A percentile compares a stretch with the other conserved stretches of the same genome.
These are phyloP conservation scores for Leucosporidium yakuticum DNA, from an alignment of 768 basidiomycete species.

Conservation along the genomic window DNA sequence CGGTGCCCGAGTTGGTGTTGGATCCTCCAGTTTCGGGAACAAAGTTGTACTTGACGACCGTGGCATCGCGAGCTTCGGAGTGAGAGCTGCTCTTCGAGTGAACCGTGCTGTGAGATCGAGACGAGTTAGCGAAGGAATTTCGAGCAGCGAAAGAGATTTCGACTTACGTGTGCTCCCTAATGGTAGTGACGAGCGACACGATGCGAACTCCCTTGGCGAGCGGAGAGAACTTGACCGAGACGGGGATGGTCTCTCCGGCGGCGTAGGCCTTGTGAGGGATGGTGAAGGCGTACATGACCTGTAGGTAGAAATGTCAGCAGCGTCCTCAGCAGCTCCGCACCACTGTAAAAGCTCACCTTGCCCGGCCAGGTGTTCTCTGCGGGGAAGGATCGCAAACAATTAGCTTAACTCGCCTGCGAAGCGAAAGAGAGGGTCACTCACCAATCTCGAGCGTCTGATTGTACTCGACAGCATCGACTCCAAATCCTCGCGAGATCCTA, in stretches of 20 bases:
- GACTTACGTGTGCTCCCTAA: conserved; percentile 57
- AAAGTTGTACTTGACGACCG: conserved; percentile 46
- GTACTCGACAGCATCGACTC: conserved; percentile 80
- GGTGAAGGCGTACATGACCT: conserved; percentile 79
- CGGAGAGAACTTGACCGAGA: conserved; percentile 79
- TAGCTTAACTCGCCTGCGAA: neutral
- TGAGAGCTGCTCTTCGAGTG: conserved; percentile 45
- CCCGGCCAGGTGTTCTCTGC: conserved; percentile 96
- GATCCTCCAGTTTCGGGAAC: neutral
- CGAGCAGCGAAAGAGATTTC: neutral
- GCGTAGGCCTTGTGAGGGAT: conserved; percentile 95
- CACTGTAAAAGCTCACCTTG: conserved; percentile 49
- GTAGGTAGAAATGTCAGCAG: conserved; percentile 10
- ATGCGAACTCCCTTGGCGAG: conserved; percentile 76
- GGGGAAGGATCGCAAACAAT: neutral
- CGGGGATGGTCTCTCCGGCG: conserved; percentile 74
- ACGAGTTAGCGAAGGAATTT: neutral
- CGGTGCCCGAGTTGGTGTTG: neutral
- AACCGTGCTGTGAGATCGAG: conserved; percentile 39
- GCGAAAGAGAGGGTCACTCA: neutral
- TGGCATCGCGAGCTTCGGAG: conserved; percentile 44
- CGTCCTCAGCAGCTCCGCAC: neutral
- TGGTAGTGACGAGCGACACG: conserved; percentile 57
- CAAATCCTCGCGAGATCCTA: conserved; percentile 64
- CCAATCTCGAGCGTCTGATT: conserved; percentile 80